These are phyloP conservation scores for Kodamaea sp. DNA, from an alignment of 1,139 yeast genomes.

Conservation along the genomic window DNA sequence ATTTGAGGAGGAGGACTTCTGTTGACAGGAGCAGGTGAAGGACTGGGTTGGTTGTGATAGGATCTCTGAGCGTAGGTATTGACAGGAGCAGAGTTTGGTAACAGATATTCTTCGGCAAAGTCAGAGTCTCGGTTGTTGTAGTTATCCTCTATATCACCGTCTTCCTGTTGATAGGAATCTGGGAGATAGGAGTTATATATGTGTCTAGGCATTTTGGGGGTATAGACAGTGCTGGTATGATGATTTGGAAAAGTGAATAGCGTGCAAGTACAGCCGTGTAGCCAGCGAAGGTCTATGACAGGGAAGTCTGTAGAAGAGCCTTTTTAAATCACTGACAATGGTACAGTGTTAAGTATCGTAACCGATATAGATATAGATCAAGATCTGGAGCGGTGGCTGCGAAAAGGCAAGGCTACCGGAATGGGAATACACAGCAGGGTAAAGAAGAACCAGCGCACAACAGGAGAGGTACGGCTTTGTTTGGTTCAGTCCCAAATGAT, in stretches of 20 bases:
- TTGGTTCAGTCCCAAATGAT: no score
- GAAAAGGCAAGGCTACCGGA: no score
- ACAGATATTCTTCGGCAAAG: slow-evolving; percentile 8
- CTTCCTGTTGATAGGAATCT: slow-evolving; percentile 7
- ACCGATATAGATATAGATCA: no score
- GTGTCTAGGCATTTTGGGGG: slow-evolving; percentile 9
- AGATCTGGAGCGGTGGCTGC: no score
- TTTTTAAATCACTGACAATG: no score
- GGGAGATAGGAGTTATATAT: slow-evolving; percentile 7
- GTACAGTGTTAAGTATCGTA: no score
- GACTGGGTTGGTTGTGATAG: slow-evolving; percentile 4
- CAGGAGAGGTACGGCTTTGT: no score
- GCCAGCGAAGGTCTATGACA: no score
- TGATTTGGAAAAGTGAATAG: neutral
- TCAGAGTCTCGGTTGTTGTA: slow-evolving; percentile 7
- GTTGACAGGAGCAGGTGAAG: neutral
- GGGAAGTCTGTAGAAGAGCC: no score
- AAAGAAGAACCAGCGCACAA: no score
- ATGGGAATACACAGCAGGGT: no score
- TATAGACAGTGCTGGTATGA: neutral
- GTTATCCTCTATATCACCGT: slow-evolving; percentile 11
- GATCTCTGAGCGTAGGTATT: slow-evolving; percentile 11
- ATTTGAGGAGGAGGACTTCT: neutral
- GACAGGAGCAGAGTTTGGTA: slow-evolving; percentile 11
- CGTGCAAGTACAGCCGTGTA: neutral